A percentile compares a stretch with the other conserved stretches of the same genome.
phyloP scores from a whole-genome alignment of 345 rosid genomes.

The Dipteronia dyeriana region DNA sequence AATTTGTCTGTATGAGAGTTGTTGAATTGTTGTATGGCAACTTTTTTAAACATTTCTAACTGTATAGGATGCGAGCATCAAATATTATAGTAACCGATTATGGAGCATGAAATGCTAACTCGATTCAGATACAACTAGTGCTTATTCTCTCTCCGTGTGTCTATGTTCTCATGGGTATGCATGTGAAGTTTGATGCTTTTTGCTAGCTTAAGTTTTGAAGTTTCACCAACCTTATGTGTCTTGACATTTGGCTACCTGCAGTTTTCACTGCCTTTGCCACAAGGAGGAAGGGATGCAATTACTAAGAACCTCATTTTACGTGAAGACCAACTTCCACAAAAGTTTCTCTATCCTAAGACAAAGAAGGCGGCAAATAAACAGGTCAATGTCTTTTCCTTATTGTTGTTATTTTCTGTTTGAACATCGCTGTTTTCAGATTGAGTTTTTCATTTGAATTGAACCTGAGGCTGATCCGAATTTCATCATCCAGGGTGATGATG shows the following conservation, averaged over 20 bases:
- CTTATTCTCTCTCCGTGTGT: not conserved
- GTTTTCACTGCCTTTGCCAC: slow-evolving; percentile 87
- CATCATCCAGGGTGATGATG: slow-evolving; percentile 65
- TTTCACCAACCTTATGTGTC: not conserved
- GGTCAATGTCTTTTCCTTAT: slow-evolving; percentile 38
- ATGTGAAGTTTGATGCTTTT: not conserved
- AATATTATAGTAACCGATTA: not conserved
- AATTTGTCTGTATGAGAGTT: not conserved
- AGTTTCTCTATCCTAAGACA: slow-evolving; percentile 74
- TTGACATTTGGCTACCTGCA: slow-evolving; percentile 33
- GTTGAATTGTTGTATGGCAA: not conserved
- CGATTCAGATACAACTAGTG: not conserved
- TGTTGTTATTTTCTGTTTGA: not conserved
- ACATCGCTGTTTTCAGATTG: not conserved
- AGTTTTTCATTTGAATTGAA: not conserved
- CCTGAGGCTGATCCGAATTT: not conserved
- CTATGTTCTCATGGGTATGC: not conserved
- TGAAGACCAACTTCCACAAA: slow-evolving; percentile 95
- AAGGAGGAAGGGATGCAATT: slow-evolving; percentile 92
- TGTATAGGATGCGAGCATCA: not conserved
- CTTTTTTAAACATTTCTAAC: not conserved
- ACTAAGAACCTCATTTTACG: slow-evolving; percentile 74
- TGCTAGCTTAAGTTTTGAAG: not conserved
- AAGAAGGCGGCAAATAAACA: slow-evolving; percentile 72
- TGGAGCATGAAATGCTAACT: too few species aligned